Conservation (phyloP, 1,284 basidiomycete species). For the Apiotrichum domesticum region DNA sequence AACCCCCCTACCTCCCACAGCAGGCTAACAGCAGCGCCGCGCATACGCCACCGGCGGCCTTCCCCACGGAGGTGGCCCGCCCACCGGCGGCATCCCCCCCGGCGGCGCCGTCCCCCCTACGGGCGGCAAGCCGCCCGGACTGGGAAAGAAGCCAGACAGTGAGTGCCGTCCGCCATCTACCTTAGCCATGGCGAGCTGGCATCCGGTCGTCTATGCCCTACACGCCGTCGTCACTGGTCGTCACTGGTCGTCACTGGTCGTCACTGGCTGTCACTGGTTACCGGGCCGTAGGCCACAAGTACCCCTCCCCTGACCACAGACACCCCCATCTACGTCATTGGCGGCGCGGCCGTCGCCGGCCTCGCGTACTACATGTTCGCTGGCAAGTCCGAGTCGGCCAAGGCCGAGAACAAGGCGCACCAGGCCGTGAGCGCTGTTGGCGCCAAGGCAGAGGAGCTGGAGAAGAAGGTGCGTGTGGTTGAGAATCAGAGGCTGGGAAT, state of each 20-base stretch:
- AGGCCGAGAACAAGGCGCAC: not conserved
- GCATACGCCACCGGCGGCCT: not conserved
- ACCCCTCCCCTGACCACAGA: not conserved
- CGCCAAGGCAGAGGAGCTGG: not conserved
- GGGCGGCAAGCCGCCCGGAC: too few species aligned
- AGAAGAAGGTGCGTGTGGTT: not conserved
- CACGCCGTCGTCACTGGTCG: too few species aligned
- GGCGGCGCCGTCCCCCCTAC: not conserved
- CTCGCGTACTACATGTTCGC: not conserved
- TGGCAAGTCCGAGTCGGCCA: not conserved
- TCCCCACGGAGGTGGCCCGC: not conserved
- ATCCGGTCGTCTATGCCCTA: too few species aligned
- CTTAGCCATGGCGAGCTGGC: too few species aligned
- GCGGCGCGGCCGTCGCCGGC: not conserved
- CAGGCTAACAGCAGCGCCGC: not conserved
- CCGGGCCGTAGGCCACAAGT: not conserved
- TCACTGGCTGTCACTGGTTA: too few species aligned
- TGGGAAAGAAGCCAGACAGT: not conserved
- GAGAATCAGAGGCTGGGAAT: not conserved
- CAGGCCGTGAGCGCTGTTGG: not conserved
- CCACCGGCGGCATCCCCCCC: not conserved
- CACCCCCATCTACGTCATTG: constrained; percentile 1
- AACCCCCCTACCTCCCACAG: not conserved
- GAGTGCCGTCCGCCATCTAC: not conserved
- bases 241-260: too few species aligned